phyloP scores from a whole-genome alignment of 495 filamentous ascomycete species.

The Parmelia sp. region DNA sequence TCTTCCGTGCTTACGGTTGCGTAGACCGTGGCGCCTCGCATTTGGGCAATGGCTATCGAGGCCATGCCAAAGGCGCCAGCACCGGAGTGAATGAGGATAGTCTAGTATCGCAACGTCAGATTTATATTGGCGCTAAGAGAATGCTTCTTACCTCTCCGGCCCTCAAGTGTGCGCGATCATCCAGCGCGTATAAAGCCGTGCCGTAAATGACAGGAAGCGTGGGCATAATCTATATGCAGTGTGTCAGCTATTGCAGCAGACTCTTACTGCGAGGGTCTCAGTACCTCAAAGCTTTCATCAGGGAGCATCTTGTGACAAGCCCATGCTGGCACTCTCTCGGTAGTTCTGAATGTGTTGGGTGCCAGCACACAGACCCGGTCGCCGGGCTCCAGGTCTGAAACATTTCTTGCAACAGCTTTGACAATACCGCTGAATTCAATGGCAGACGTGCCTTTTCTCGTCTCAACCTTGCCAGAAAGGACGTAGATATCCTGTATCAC shows the following conservation, averaged over 20 bases:
- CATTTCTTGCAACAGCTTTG: conserved; percentile 1
- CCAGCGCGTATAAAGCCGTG: conserved; percentile 33
- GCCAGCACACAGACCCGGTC: conserved; percentile 22
- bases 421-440: conserved; percentile 19
- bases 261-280: too few relatives aligned
- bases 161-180: conserved; percentile 30
- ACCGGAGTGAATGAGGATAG: conserved; percentile 38
- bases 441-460: background rate
- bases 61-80: conserved; percentile 30
- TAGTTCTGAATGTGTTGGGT: conserved; percentile 12
- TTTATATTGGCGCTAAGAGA: too few relatives aligned
- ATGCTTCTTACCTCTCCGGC: too few relatives aligned
- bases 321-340: conserved; percentile 16
- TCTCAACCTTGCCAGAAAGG: conserved; percentile 12
- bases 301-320: conserved; percentile 14
- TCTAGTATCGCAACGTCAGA: too few relatives aligned
- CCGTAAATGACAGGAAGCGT: conserved; percentile 28
- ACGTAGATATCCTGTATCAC: background rate
- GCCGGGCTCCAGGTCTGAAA: conserved; percentile 10
- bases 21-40: conserved; percentile 18
- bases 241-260: too few relatives aligned
- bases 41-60: background rate
- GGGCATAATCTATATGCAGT: conserved; percentile 26
- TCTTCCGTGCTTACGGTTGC: too few relatives aligned
- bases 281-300: background rate